Percentiles rank a stretch among this genome's conserved stretches.
Evolutionary conservation across 331 rosid genomes (phyloP).

Genomic region (Telfairia occidentalis): DNA sequence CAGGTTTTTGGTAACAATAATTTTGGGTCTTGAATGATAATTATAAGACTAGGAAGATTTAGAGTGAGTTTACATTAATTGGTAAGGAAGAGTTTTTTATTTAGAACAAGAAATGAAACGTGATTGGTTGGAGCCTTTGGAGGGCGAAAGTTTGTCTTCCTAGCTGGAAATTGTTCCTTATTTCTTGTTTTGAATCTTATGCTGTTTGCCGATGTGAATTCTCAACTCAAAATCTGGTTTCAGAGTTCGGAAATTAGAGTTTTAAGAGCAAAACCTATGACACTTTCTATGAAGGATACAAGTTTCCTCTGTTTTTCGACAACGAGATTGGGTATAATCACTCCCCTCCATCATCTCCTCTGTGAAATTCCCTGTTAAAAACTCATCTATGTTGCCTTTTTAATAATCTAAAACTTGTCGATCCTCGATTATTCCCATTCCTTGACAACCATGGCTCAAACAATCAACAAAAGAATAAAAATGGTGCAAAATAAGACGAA

Average conservation of each 20-base stretch:
- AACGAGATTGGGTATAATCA: constrained; percentile 61
- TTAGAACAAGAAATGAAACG: not conserved
- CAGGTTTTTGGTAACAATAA: not conserved
- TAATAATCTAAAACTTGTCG: not conserved
- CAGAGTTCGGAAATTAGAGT: constrained; percentile 79
- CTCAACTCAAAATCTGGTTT: not conserved
- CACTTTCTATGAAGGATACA: constrained; percentile 63
- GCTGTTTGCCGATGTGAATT: not conserved
- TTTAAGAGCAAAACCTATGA: constrained; percentile 81
- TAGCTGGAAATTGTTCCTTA: too few species aligned
- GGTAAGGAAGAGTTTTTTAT: too few species aligned
- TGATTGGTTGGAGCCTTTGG: not conserved
- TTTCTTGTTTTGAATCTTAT: too few species aligned
- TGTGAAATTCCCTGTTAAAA: too few species aligned
- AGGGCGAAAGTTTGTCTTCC: too few species aligned
- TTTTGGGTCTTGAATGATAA: not conserved
- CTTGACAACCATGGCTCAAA: too few species aligned
- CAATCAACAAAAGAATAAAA: too few species aligned
- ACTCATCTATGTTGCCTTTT: not conserved
- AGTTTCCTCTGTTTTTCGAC: constrained; percentile 75
- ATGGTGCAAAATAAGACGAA: too few species aligned
- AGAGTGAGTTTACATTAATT: not conserved
- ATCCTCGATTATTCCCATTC: too few species aligned
- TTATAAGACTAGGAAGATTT: not conserved
- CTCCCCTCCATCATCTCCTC: not conserved